Evolutionary conservation across 768 basidiomycete species (phyloP), one percentile per base, ranked within the genome.

Genomic region (Russula griseocarnosa): DNA sequence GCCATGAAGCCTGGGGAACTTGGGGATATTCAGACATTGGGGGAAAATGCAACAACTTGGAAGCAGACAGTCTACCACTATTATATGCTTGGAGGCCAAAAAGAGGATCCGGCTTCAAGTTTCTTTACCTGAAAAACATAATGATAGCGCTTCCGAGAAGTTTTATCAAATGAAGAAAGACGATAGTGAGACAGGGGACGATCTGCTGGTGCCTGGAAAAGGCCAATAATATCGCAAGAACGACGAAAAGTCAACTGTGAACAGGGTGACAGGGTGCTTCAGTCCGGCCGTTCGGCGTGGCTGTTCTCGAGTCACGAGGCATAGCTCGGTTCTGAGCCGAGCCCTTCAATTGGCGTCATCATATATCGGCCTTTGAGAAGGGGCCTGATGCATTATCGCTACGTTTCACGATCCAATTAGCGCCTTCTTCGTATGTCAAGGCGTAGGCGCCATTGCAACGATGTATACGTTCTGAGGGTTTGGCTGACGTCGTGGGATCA

Each of bases 21-120:
- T 56, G 22, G 14, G 53, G 16, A 24, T 50, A 59, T 20, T 50
- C 51, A 4, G 60, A 60, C 60, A 60, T 60, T 22, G 49, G n/a
- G 28, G n/a, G 13, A 5, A 4, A 30, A 16, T 46, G 38, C 18
- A 9, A 26, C 10, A n/a, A 42, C 38, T 60, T 52, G 38, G 59
- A 28, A 20, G 32, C 20, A 22, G n/a, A 13, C 20, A 52, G 26
- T 22, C 22, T 0, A 24, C 18, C 36, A n/a, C 6, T 16, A 13
- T 53, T 53, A 44, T 44, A 60, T 53, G 10, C 22, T 10, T 10
- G 10, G 40, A 32, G 22, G 16, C 14, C 13, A 44, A 9, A 7
- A 3, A 11, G n/a, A n/a, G n/a, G n/a, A n/a, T n/a, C n/a, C n/a
- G 1, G 22, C 24, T 18, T n/a, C n/a, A n/a, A n/a, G n/a, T n/a